phyloP scores from a whole-genome alignment of 805 yeast genomes.

The Hemisphaericaspora nanyangensis region DNA sequence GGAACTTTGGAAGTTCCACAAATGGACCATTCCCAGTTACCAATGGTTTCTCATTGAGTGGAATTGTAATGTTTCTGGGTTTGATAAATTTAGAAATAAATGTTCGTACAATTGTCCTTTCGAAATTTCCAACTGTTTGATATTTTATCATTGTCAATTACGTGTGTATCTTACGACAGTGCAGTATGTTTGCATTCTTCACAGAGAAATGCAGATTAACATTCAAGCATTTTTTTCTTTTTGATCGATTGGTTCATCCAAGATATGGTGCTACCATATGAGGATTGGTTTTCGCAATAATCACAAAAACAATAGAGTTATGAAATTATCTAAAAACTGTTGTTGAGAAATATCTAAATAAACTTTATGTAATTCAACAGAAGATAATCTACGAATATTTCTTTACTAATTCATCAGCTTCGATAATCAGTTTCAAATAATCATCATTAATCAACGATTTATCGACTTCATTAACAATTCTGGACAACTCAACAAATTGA shows the following conservation, averaged over 20 bases:
- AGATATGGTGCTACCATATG: not conserved
- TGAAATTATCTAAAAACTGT: no score
- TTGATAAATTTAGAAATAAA: not conserved
- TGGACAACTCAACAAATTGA: constrained; percentile 24
- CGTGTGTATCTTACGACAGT: no score
- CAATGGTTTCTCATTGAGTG: constrained; percentile 2
- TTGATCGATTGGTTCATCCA: no score
- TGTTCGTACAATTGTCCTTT: not conserved
- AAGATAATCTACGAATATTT: constrained; percentile 8
- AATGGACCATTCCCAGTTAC: constrained; percentile 45
- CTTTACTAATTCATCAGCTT: constrained; percentile 30
- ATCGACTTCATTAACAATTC: constrained; percentile 24
- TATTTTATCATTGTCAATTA: no score
- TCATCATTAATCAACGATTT: constrained; percentile 20
- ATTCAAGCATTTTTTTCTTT: no score
- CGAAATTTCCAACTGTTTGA: no score
- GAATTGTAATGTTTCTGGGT: not conserved
- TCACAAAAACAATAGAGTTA: no score
- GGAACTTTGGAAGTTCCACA: constrained; percentile 39
- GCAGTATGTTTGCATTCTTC: no score
- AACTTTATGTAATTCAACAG: no score
- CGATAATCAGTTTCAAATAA: constrained; percentile 19
- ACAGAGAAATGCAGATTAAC: no score
- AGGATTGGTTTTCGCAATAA: no score
- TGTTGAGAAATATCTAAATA: no score